Evolutionary conservation across 2,329 filamentous ascomycete genomes (phyloP).

Genomic region (Lasiodiplodia citricola): DNA sequence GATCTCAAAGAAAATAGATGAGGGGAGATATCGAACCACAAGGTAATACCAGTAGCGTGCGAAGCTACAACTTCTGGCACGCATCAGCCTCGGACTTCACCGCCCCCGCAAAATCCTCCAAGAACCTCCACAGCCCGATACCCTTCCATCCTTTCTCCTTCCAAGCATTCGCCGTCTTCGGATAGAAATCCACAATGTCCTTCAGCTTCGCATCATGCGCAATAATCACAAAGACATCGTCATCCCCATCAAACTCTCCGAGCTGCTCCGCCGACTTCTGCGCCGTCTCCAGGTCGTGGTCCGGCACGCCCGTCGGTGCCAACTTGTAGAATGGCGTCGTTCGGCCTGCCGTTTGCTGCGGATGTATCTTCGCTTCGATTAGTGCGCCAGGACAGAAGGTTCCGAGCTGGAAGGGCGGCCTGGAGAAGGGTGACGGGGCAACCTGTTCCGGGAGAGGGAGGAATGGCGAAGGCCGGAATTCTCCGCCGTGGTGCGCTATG

Average conservation of each 20-base stretch:
- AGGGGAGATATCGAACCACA: no score
- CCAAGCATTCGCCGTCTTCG: constrained; percentile 34
- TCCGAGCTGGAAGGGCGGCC: not conserved
- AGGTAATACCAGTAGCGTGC: no score
- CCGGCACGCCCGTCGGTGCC: not conserved
- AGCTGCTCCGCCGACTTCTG: constrained; percentile 32
- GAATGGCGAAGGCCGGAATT: constrained; percentile 13
- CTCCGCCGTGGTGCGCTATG: not conserved
- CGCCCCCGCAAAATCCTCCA: constrained; percentile 27
- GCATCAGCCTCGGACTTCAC: not conserved
- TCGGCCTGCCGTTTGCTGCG: not conserved
- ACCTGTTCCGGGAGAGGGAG: not conserved
- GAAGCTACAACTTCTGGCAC: no score
- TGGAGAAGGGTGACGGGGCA: not conserved
- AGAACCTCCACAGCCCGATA: constrained; percentile 35
- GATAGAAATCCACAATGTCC: constrained; percentile 35
- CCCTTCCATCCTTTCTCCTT: constrained; percentile 34
- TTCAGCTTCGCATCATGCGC: constrained; percentile 36
- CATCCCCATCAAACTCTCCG: constrained; percentile 34
- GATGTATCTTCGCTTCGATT: not conserved
- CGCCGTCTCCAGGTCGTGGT: constrained; percentile 25
- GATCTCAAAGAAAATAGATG: no score
- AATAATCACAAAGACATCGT: constrained; percentile 35
- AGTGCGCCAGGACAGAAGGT: not conserved
- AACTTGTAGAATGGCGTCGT: constrained; percentile 11